Conservation (phyloP, 331 rosid species). For the Rosa hybrid region DNA sequence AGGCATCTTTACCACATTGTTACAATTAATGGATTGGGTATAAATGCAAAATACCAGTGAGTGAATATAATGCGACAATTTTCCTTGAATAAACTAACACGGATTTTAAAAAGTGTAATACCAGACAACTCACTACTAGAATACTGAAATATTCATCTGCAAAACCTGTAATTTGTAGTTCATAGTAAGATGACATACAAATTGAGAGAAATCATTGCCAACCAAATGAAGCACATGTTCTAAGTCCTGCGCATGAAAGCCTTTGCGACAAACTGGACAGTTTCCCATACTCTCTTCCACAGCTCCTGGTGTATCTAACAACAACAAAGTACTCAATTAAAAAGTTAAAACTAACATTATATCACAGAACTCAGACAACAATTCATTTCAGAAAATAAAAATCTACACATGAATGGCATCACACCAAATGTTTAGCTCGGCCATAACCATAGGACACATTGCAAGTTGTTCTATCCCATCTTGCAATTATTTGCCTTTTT, state of each 20-base stretch:
- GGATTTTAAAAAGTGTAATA: too few species aligned
- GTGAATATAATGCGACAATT: too few species aligned
- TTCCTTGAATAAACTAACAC: not conserved
- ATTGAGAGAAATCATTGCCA: conserved; percentile 46
- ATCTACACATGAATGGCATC: not conserved
- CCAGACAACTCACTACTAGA: not conserved
- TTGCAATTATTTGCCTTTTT: not conserved
- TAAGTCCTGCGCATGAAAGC: conserved; percentile 62
- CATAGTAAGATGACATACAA: conserved; percentile 39
- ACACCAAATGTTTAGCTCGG: not conserved
- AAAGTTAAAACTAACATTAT: conserved; percentile 4
- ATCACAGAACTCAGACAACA: not conserved
- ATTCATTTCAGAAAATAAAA: not conserved
- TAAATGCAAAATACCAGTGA: not conserved
- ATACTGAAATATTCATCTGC: not conserved
- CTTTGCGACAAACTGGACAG: conserved; percentile 85
- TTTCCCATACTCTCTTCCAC: conserved; percentile 51
- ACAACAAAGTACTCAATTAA: conserved; percentile 10
- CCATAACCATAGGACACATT: not conserved
- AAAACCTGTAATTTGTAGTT: conserved; percentile 1
- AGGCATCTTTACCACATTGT: not conserved
- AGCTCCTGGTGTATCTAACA: conserved; percentile 31
- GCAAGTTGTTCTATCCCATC: not conserved
- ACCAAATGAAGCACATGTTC: conserved; percentile 72
- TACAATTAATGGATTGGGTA: not conserved